Conservation (phyloP, 2,329 filamentous ascomycete genomes). For the Ophiosphaerella narmari region DNA sequence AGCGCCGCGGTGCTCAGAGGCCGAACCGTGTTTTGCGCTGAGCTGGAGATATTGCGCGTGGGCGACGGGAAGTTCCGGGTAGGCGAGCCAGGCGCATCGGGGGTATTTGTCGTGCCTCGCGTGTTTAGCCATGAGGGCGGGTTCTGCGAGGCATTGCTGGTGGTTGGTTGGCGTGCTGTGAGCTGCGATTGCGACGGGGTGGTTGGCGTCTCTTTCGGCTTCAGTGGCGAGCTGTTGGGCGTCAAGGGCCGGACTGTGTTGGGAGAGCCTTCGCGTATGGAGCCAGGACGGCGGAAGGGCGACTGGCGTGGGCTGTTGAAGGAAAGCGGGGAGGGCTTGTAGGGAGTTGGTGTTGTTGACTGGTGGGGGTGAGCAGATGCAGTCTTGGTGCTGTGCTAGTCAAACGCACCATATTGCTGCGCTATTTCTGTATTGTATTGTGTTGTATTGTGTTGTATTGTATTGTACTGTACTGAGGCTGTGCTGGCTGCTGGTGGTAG, state of each 20-base stretch:
- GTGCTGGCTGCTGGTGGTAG: conserved; percentile 2
- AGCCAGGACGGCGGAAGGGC: conserved; percentile 51
- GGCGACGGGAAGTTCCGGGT: conserved; percentile 30
- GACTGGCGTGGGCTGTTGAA: conserved; percentile 52
- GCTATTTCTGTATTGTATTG: neutral
- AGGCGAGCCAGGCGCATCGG: conserved; percentile 38
- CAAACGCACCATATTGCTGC: conserved; percentile 4
- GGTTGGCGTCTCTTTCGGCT: conserved; percentile 35
- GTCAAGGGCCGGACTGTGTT: conserved; percentile 48
- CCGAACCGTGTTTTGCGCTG: conserved; percentile 25
- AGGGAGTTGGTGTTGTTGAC: conserved; percentile 42
- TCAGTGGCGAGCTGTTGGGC: conserved; percentile 48
- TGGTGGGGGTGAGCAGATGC: conserved; percentile 16
- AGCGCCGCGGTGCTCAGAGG: conserved; percentile 39
- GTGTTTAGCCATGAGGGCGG: conserved; percentile 45
- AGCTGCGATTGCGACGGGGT: conserved; percentile 36
- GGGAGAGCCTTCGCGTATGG: conserved; percentile 45
- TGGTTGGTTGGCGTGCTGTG: conserved; percentile 37
- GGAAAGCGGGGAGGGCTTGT: conserved; percentile 51
- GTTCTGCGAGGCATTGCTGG: conserved; percentile 40
- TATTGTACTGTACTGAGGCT: neutral
- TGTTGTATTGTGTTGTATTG: neutral
- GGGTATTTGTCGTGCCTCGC: conserved; percentile 30
- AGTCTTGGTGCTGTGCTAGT: no score
- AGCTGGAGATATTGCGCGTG: conserved; percentile 23